Conservation (phyloP, 2,329 filamentous ascomycete species). For the Pseudogymnoascus sp. region DNA sequence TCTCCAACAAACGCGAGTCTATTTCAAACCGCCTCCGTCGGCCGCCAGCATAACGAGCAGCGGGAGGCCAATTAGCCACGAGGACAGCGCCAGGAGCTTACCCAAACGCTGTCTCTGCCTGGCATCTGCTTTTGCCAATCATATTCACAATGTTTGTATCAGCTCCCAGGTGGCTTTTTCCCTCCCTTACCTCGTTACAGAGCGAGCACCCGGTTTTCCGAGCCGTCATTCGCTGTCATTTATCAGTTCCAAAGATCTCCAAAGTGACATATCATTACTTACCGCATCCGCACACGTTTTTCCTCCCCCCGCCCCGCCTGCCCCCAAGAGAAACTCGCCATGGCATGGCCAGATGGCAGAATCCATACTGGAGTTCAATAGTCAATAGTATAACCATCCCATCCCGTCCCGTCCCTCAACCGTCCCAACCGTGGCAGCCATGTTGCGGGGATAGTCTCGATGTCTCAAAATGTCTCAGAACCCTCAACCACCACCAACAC, state of each 20-base stretch:
- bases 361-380: neutral
- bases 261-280: conserved; percentile 7
- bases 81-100: neutral
- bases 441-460: neutral
- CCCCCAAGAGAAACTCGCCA: neutral
- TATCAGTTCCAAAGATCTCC: neutral
- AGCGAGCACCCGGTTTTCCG: neutral
- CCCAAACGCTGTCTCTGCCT: neutral
- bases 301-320: neutral
- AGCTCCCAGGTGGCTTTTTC: neutral
- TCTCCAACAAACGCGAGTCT: neutral
- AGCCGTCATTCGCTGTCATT: neutral
- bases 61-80: neutral
- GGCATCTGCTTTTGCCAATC: neutral
- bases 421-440: neutral
- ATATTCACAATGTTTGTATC: neutral
- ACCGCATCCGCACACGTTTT: conserved; percentile 1
- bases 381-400: neutral
- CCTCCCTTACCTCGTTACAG: neutral
- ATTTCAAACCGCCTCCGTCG: neutral
- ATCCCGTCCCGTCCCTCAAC: neutral
- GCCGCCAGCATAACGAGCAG: neutral
- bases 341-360: neutral
- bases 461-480: neutral
- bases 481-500: neutral